phyloP scores from a whole-genome alignment of 1,284 basidiomycete species.

The Jaminaea rosea region DNA sequence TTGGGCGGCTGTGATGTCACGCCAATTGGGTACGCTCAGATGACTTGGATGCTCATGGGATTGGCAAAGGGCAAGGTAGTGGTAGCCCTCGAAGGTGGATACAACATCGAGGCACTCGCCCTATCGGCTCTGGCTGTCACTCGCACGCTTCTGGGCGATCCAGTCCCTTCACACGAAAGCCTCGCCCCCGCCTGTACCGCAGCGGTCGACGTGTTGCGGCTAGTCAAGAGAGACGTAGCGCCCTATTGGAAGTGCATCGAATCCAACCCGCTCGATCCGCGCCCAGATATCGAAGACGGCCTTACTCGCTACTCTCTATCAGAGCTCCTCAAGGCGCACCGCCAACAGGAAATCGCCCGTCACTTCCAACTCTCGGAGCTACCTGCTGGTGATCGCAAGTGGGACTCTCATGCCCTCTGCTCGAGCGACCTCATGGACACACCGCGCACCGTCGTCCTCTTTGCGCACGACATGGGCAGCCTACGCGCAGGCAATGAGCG shows the following conservation, averaged over 20 bases:
- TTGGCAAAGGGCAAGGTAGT: constrained; percentile 81
- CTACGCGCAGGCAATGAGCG: constrained; percentile 13
- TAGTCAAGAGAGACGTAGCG: constrained; percentile 75
- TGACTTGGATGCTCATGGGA: constrained; percentile 92
- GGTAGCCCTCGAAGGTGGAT: constrained; percentile 93
- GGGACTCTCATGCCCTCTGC: constrained; percentile 71
- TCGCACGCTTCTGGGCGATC: constrained; percentile 72
- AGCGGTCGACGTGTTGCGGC: constrained; percentile 76
- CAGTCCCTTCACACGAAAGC: constrained; percentile 58
- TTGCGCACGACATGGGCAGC: constrained; percentile 36
- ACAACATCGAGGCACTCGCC: constrained; percentile 83
- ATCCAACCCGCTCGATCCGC: constrained; percentile 21
- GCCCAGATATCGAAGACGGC: constrained; percentile 23
- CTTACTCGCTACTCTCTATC: constrained; percentile 37
- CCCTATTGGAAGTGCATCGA: constrained; percentile 76
- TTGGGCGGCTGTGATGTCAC: constrained; percentile 83
- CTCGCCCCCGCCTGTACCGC: constrained; percentile 64
- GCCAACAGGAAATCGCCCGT: constrained; percentile 66
- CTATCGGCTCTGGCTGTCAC: constrained; percentile 78
- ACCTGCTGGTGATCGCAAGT: constrained; percentile 65
- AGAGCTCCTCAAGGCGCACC: constrained; percentile 72
- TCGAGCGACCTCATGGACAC: constrained; percentile 57
- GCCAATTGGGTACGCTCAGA: constrained; percentile 91
- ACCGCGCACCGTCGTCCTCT: constrained; percentile 27
- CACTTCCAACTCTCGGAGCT: constrained; percentile 68